Base-by-base conservation (phyloP, 2,329 filamentous ascomycete genomes). In the Colletotrichum sojae region DNA sequence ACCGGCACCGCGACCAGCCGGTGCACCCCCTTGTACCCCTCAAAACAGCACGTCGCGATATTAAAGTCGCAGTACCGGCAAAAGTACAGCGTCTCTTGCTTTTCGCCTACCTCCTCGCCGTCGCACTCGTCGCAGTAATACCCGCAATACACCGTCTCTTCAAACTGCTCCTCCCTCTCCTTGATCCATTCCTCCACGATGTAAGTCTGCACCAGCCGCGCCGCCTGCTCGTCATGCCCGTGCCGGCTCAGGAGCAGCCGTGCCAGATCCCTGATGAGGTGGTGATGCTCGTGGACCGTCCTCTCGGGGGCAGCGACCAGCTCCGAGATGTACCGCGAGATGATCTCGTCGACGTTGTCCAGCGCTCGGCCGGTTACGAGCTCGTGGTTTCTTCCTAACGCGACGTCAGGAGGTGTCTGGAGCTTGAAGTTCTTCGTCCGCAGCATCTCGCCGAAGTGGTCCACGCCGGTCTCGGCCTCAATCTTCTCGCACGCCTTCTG, bases 361-460 rank as follows among this genome's bases (percentile, higher is more conserved):
- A 48, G 6, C 5, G 39, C 57, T 8, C 56, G 58, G 63, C 64
- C n/a, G 12, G 43, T 25, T 27, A 72, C 45, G 2, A 55, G n/a
- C 27, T 60, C 27, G 48, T 65, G 54, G 5, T 9, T 4, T 18
- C 59, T 16, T 45, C 16, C 10, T 2, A 66, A 20, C 5, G 69
- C 69, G 8, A 48, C 53, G 18, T 75, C 74, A 12, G 73, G 5
- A 2, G 69, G 65, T 8, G 71, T 63, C 3, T 61, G 31, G 1
- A 68, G 59, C 3, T 27, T 45, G 4, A 64, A 16, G 18, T 57
- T 62, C 9, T 54, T 45, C 8, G 63, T 51, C 5, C 22, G 20
- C 36, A 74, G 62, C 40, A 76, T 63, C 5, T 46, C 54, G 10
- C 63, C 46, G 27, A 74, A 73, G n/a, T 69, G 13, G 39, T 75